These are phyloP conservation scores for Cubamyces lactineus DNA, from an alignment of 768 basidiomycete species.

Conservation along the genomic window DNA sequence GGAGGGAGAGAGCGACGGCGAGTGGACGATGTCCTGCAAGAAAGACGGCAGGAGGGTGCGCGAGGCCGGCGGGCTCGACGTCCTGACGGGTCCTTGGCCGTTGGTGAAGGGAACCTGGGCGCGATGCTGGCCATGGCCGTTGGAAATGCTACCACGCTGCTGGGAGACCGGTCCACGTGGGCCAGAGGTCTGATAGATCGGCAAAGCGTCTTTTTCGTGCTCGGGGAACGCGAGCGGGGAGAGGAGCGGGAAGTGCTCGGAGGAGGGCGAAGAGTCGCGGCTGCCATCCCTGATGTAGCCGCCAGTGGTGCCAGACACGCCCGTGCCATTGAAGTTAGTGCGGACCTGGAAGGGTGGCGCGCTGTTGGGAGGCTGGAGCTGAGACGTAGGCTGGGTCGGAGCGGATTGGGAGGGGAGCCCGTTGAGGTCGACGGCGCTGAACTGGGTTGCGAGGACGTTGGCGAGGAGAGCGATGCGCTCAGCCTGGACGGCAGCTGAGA, in stretches of 20 bases:
- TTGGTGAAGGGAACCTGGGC: constrained; percentile 26
- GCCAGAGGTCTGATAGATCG: constrained; percentile 75
- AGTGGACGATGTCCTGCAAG: constrained; percentile 73
- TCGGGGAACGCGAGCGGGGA: constrained; percentile 14
- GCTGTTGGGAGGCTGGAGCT: constrained; percentile 10
- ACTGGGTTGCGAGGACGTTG: constrained; percentile 64
- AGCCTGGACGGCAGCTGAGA: constrained; percentile 82
- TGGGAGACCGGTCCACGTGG: constrained; percentile 29
- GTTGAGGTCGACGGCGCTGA: constrained; percentile 27
- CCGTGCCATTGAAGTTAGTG: background rate
- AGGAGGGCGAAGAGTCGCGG: constrained; percentile 13
- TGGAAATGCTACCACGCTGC: constrained; percentile 37
- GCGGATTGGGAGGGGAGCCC: constrained; percentile 25
- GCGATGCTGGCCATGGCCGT: constrained; percentile 40
- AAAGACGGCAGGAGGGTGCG: constrained; percentile 72
- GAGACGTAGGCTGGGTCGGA: constrained; percentile 13
- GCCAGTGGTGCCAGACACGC: background rate
- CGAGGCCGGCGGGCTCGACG: constrained; percentile 35
- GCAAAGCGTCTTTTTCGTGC: constrained; percentile 34
- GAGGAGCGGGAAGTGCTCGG: constrained; percentile 17
- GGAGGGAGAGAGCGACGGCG: constrained; percentile 59
- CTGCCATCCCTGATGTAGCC: background rate
- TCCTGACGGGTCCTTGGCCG: constrained; percentile 40
- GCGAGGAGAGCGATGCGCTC: constrained; percentile 83
- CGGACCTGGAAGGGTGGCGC: constrained; percentile 16